Percentiles rank a stretch among this genome's conserved stretches.
These are phyloP conservation scores for Lentinula novae-zelandiae DNA, from an alignment of 1,284 basidiomycete species.

Conservation along the genomic window DNA sequence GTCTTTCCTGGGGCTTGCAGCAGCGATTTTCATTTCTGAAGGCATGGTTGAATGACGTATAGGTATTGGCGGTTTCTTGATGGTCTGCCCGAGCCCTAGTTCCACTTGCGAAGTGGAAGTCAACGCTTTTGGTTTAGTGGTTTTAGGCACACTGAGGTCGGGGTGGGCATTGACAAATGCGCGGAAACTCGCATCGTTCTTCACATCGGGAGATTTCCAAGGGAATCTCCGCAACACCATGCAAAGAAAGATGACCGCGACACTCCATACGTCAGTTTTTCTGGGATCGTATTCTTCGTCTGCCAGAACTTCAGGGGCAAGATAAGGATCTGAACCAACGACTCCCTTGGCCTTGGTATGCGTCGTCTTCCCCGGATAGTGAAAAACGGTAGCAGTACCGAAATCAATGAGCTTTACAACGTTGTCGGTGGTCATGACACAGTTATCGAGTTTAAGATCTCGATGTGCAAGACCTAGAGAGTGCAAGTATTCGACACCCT, in stretches of 20 bases:
- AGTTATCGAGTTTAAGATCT: constrained; percentile 99
- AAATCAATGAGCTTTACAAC: constrained; percentile 99
- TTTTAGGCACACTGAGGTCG: constrained; percentile 56
- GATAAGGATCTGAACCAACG: constrained; percentile 97
- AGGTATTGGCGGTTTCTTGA: constrained; percentile 3
- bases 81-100: not conserved
- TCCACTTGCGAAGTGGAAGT: constrained; percentile 12
- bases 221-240: constrained; percentile 98
- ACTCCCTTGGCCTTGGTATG: constrained; percentile 83
- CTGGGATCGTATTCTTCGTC: constrained; percentile 86
- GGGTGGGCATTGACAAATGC: constrained; percentile 93
- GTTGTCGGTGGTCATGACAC: constrained; percentile 94
- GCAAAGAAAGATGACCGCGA: constrained; percentile 99
- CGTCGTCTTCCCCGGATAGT: constrained; percentile 84
- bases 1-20: not conserved
- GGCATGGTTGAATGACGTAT: constrained; percentile 8
- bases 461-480: constrained; percentile 86
- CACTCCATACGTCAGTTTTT: constrained; percentile 97
- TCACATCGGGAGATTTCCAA: constrained; percentile 97
- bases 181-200: constrained; percentile 88
- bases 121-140: constrained; percentile 1
- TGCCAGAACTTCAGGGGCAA: constrained; percentile 93
- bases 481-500: constrained; percentile 98
- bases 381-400: constrained; percentile 98
- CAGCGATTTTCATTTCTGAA: not conserved